Conservation (phyloP, 2,329 filamentous ascomycete species). For the Aureobasidium sp. region DNA sequence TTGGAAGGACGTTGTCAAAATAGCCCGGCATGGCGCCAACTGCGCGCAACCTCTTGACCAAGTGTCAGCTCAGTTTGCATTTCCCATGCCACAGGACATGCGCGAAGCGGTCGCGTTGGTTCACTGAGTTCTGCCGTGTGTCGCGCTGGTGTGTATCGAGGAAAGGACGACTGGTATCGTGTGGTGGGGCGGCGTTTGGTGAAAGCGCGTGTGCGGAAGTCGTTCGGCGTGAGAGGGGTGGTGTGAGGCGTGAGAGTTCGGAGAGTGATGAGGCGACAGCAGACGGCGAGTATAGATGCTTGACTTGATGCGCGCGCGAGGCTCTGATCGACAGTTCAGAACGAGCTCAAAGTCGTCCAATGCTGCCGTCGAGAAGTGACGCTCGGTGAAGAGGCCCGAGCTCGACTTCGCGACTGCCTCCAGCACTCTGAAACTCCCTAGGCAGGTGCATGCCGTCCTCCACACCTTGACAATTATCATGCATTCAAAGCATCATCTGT, state of each 20-base stretch:
- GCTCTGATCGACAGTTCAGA: not conserved
- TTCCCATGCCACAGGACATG: conserved; percentile 8
- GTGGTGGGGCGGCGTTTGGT: not conserved
- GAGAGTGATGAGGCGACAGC: not conserved
- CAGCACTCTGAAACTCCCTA: not conserved
- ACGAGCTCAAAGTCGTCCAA: not conserved
- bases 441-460: not conserved
- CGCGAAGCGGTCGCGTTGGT: conserved; percentile 10
- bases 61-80: conserved; percentile 16
- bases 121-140: not conserved
- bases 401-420: not conserved
- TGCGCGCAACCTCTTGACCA: conserved; percentile 17
- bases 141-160: not conserved
- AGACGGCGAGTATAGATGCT: conserved; percentile 3
- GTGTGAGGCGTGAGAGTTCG: not conserved
- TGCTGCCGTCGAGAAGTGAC: not conserved
- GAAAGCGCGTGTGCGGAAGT: not conserved
- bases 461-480: not conserved
- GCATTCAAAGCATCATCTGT: not conserved
- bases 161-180: not conserved
- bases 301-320: not conserved
- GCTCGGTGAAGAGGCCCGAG: not conserved
- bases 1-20: conserved; percentile 20
- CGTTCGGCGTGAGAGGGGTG: not conserved
- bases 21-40: conserved; percentile 24